Evolutionary conservation across 129 eudicot species (phyloP), one percentile per base, ranked within the genome.

Genomic region (Logfia minima): DNA sequence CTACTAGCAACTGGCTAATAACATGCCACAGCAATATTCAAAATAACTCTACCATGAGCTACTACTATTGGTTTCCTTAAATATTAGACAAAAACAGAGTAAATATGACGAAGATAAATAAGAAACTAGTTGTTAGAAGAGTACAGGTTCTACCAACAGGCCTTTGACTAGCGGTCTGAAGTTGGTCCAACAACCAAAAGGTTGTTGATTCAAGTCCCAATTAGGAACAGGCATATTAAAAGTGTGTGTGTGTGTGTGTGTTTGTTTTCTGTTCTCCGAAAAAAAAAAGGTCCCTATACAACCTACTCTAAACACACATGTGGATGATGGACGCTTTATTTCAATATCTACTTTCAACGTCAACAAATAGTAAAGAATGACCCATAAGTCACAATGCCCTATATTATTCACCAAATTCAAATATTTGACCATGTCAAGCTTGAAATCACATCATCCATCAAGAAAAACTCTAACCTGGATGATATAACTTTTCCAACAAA

Each of bases 401-500:
- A 70, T 6, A 35, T 6, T 6, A 35, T 5, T 35, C 41, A 35
- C 41, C 41, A 35, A 5, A 35, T 35, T 6, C 41, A 39, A 48
- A 29, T 45, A 69, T 22, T 14, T 48, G 34, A 48, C 41, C 75
- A 70, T 70, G 41, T 26, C 51, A 52, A 48, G 23, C 39, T 22
- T 24, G 23, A 70, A 45, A 63, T 24, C 6, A 70, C 9, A 26
- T 71, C 63, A 71, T 26, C 63, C 28, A 9, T 24, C 5, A 51
- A 11, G 37, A 17, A 2, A 71, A 76, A 37, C 31, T 55, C 65
- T 56, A 68, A 94, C 98, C 92, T 89, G 65, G 98, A 91, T 45
- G 98, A 94, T 64, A 83, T 70, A 73, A 94, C 88, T 84, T 85
- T 87, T 65, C 98, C 98, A 73, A 91, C 90, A 87, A 89, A 94